Base-by-base conservation (phyloP, 139 green algal species). In the Coccomyxa sp. region DNA sequence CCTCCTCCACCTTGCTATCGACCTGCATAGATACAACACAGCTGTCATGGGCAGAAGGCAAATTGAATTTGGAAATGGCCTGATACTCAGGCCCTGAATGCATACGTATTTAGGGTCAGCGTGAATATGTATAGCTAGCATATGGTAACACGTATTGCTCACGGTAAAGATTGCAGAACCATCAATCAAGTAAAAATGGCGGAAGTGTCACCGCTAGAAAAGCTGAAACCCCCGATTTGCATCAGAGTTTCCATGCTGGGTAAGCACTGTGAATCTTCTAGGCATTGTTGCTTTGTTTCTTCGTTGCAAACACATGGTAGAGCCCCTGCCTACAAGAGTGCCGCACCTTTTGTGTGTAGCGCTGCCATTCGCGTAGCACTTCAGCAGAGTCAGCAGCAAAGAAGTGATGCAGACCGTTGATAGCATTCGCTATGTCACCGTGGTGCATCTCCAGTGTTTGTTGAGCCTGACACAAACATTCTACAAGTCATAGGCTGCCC, bases 311-410 rank as follows among this genome's bases (percentile, higher is more conserved):
- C 23, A 78, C 23, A 21, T 38, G 59, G 7, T 15, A 31, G 63
- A 18, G 18, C 1, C 71, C 57, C 1, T 28, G 18, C 0, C 71
- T 51, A 32, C 0, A 21, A 30, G 30, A 21, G 71, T 4, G 30
- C 18, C 79, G 31, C 11, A 83, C 82, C 82, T 92, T 93, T n/a
- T 88, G 82, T 17, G 92, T 94, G 88, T 92, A 96, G 58, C 86
- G 83, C 84, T 93, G 87, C 94, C 94, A 98, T 87, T 97, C 94
- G 0, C 86, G 85, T 84, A 97, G 93, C 77, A 97, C 94, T 82
- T 97, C 93, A 84, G 96, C 93, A 28, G 83, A 88, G 87, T 98
- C 94, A 15, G 81, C 77, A 25, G 90, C 88, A 87, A 98, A 97
- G 81, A 92, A 92, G 66, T 86, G 80, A 88, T 95, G 90, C 21